These are phyloP conservation scores for Cryptosporidium xiaoi DNA, from an alignment of 169 alveolate genomes.

Conservation along the genomic window DNA sequence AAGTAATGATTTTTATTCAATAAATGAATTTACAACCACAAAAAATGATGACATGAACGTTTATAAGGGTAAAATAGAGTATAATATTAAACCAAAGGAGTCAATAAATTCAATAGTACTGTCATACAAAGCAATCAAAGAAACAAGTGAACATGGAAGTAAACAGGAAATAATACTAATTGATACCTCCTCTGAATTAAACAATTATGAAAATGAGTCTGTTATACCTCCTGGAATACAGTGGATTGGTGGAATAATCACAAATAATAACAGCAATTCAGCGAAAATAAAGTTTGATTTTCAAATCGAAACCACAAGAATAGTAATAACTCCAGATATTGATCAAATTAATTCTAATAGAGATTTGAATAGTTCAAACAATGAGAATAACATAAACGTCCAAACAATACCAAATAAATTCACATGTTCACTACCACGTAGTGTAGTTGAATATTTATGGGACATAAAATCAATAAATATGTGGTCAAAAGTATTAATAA, in stretches of 20 bases:
- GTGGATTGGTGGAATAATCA: constrained; percentile 56
- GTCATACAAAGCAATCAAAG: constrained; percentile 40
- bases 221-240: constrained; percentile 48
- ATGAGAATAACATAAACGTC: neutral
- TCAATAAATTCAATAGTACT: constrained; percentile 36
- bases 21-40: neutral
- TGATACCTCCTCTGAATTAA: constrained; percentile 32
- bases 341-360: constrained; percentile 6
- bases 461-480: constrained; percentile 49
- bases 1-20: neutral
- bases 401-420: neutral
- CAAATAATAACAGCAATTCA: neutral
- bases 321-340: constrained; percentile 16
- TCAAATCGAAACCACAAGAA: constrained; percentile 57
- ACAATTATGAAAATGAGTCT: constrained; percentile 9
- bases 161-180: constrained; percentile 12
- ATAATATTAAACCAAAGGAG: constrained; percentile 8
- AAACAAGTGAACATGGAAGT: neutral
- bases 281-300: constrained; percentile 24
- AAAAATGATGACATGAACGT: neutral
- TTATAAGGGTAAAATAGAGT: constrained; percentile 37
- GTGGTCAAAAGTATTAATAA: constrained; percentile 36
- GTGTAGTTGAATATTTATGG: constrained; percentile 63
- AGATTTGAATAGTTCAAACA: neutral
- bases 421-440: constrained; percentile 56